phyloP scores from a whole-genome alignment of 805 yeast genomes.

The Suhomyces sp. region DNA sequence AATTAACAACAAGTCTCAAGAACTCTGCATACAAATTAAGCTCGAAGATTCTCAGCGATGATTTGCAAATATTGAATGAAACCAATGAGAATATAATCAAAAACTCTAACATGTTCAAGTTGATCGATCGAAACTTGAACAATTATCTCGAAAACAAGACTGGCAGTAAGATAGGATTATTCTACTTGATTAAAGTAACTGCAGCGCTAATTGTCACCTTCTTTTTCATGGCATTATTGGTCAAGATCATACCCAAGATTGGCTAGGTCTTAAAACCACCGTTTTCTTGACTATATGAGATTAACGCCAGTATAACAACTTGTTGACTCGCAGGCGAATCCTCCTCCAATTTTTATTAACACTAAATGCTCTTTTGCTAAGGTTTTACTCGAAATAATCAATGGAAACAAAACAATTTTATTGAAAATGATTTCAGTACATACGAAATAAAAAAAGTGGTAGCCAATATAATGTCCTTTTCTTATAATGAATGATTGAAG shows the following conservation, averaged over 20 bases:
- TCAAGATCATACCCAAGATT: slow-evolving; percentile 38
- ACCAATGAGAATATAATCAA: slow-evolving; percentile 35
- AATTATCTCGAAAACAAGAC: slow-evolving; percentile 37
- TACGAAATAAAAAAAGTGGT: too few relatives aligned
- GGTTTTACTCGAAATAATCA: background rate
- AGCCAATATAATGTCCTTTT: too few relatives aligned
- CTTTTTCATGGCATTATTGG: slow-evolving; percentile 31
- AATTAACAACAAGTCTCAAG: slow-evolving; percentile 48
- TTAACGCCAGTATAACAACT: too few relatives aligned
- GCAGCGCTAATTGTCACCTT: slow-evolving; percentile 26
- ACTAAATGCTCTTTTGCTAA: too few relatives aligned
- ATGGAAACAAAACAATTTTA: background rate
- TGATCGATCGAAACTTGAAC: slow-evolving; percentile 37
- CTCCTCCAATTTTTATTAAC: too few relatives aligned
- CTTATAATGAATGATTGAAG: slow-evolving; percentile 4
- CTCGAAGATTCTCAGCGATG: slow-evolving; percentile 33
- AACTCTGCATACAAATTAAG: slow-evolving; percentile 46
- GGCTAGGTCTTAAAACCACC: too few relatives aligned
- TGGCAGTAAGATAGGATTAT: slow-evolving; percentile 41
- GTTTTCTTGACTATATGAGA: too few relatives aligned
- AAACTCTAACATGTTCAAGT: slow-evolving; percentile 28
- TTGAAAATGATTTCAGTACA: too few relatives aligned
- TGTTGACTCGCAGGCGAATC: too few relatives aligned
- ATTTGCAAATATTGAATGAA: slow-evolving; percentile 30
- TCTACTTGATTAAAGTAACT: slow-evolving; percentile 35